Conservation (phyloP, 148 eudicot species). For the Fagopyrum homotropicum region DNA sequence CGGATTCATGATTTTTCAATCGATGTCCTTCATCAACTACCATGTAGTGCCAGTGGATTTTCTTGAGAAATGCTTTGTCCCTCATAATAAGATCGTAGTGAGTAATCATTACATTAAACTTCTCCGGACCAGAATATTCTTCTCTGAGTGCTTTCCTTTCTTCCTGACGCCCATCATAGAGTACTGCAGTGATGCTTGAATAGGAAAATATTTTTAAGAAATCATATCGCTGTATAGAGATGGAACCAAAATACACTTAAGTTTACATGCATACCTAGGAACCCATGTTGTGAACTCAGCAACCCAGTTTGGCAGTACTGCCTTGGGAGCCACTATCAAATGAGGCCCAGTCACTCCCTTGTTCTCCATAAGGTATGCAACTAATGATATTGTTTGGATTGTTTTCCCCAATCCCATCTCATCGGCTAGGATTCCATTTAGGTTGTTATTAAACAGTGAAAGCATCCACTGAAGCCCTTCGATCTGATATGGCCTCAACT, state of each 20-base stretch:
- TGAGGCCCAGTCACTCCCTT: constrained; percentile 93
- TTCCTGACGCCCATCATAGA: constrained; percentile 84
- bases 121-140: constrained; percentile 74
- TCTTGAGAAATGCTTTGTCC: constrained; percentile 83
- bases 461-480: constrained; percentile 99
- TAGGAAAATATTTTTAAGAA: constrained; percentile 9
- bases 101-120: constrained; percentile 82
- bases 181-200: constrained; percentile 74
- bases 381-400: constrained; percentile 85
- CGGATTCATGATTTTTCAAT: constrained; percentile 81
- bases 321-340: constrained; percentile 96
- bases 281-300: constrained; percentile 85
- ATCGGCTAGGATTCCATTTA: constrained; percentile 97
- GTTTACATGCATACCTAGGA: constrained; percentile 56
- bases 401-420: constrained; percentile 99
- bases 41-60: constrained; percentile 94
- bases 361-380: constrained; percentile 87
- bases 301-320: constrained; percentile 94
- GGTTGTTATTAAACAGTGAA: constrained; percentile 88
- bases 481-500: constrained; percentile 84
- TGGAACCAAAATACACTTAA: neutral
- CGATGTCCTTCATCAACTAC: constrained; percentile 97
- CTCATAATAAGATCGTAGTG: constrained; percentile 98
- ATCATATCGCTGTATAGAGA: constrained; percentile 9
- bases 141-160: constrained; percentile 83